Evolutionary conservation across 2,329 filamentous ascomycete genomes (phyloP).

Genomic region (Zymoseptoria tritici): DNA sequence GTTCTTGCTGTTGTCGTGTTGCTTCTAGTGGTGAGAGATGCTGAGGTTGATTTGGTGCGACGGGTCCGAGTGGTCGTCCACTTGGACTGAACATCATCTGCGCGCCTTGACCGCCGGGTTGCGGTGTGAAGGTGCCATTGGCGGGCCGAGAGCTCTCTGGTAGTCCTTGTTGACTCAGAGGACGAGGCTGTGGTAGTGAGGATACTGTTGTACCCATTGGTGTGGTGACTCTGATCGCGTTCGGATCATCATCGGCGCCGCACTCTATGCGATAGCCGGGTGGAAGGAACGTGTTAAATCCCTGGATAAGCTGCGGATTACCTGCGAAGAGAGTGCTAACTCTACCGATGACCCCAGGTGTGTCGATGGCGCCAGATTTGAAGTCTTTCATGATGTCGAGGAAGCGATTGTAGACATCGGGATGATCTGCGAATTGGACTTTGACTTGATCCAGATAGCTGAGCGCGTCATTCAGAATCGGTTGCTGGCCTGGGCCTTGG

Average conservation of each 20-base stretch:
- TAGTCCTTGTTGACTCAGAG: constrained; percentile 29
- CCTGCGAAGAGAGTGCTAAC: constrained; percentile 94
- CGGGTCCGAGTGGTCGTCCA: constrained; percentile 37
- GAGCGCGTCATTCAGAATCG: constrained; percentile 77
- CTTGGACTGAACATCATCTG: constrained; percentile 39
- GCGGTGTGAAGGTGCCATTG: constrained; percentile 35
- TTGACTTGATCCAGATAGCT: constrained; percentile 98
- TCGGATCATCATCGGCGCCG: constrained; percentile 85
- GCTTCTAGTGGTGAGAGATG: constrained; percentile 25
- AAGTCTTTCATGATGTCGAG: constrained; percentile 99
- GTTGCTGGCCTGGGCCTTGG: constrained; percentile 72
- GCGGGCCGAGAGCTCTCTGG: constrained; percentile 19
- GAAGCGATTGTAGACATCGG: constrained; percentile 94
- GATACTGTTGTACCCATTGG: constrained; percentile 95
- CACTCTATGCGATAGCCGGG: constrained; percentile 92
- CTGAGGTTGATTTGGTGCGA: constrained; percentile 24
- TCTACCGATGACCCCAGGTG: constrained; percentile 91
- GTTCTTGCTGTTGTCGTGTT: constrained; percentile 26
- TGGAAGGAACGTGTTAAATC: constrained; percentile 97
- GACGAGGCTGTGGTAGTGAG: constrained; percentile 58
- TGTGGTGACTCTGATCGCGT: constrained; percentile 92
- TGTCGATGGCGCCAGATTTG: constrained; percentile 97
- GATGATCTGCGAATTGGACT: constrained; percentile 92
- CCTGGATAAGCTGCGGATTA: constrained; percentile 80
- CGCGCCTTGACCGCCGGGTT: constrained; percentile 28